Evolutionary conservation across 345 rosid genomes (phyloP), one percentile per base, ranked within the genome.

Genomic region (Euphorbia lathyris): DNA sequence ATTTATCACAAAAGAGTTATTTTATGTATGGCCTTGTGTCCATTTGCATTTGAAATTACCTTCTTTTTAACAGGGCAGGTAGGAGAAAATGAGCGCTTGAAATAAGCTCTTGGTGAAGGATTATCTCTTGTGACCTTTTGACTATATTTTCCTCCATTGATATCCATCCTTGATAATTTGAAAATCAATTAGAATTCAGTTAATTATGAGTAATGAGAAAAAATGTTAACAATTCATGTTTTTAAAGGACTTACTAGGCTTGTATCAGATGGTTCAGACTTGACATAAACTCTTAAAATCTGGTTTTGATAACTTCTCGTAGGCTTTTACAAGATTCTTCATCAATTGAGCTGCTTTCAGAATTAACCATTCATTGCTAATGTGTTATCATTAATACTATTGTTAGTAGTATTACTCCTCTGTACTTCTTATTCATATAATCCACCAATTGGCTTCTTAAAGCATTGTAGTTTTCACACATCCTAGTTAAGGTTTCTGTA

Each of bases 121-220:
- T 95, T 95, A 70, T 95, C 94, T 84, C 99, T 92, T 14, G 99
- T 95, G n/a, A 95, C 98, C 67, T 95, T 95, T 64, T 95, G 99
- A 34, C 99, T 98, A 73, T 95, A 95, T 71, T 95, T n/a, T 95
- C 78, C 98, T 95, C 99, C 99, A 95, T 70, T 92, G 99, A 81
- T 88, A 95, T 52, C 99, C 99, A 86, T 95, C 99, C 72, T 86
- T 95, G 68, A 92, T 96, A 62, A 91, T 82, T 97, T 94, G 76
- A 79, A 34, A 19, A 29, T 58, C 12, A 20, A 47, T 12, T n/a
- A n/a, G n/a, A n/a, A n/a, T 2, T 17, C 27, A 32, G 30, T 59
- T 30, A 22, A 51, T 22, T 1, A 34, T 59, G 34, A 70, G 66
- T 26, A 52, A 56, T 19, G 20, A 38, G 3, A 1, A 9, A 10